Evolutionary conservation across 208 protist genomes (phyloP), one percentile per base, ranked within the genome.

Genomic region (Acanthamoeba healyi): DNA sequence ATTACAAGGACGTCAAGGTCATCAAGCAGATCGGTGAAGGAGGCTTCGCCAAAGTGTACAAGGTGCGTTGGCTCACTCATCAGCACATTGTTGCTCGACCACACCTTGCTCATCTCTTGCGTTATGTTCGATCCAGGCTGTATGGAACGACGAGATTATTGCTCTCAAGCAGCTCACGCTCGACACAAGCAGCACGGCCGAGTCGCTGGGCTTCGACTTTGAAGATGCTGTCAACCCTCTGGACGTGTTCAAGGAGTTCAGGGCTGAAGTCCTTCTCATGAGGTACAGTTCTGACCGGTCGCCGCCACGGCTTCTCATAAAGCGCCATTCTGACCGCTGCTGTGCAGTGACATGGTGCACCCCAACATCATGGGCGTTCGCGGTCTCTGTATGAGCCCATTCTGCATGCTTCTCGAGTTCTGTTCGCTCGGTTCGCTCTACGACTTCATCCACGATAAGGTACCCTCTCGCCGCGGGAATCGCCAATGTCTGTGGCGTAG

Each of bases 21-120:
- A 56, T 93, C 67, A 93, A 93, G 51, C 88, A 93, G 88, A 93
- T 93, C 26, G 88, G 88, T 29, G 88, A 93, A 54, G 88, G 88
- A 81, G 88, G 88, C 40, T 93, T 93, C 36, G 84, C 84, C 36
- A 91, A 91, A 40, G 84, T 91, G 10, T 91, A 91, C 61, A 91
- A 91, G 54, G 79, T 88, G 34, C 22, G 32, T 40, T 5, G 5
- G 32, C 3, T 12, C 32, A 32, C n/a, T 19, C 15, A 15, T 72
- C 26, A 15, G 29, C 26, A 72, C 10, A n/a, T n/a, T n/a, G n/a
- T n/a, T n/a, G n/a, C n/a, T n/a, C n/a, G n/a, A n/a, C n/a, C n/a
- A n/a, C n/a, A n/a, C n/a, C 74, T 19, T 26, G 5, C 36, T 6
- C 29, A 4, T 44, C 36, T 10, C 42, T 7, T 19, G 5, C 22